Conservation (phyloP, 1,284 basidiomycete genomes). For the Cutaneotrichosporon sp. region DNA sequence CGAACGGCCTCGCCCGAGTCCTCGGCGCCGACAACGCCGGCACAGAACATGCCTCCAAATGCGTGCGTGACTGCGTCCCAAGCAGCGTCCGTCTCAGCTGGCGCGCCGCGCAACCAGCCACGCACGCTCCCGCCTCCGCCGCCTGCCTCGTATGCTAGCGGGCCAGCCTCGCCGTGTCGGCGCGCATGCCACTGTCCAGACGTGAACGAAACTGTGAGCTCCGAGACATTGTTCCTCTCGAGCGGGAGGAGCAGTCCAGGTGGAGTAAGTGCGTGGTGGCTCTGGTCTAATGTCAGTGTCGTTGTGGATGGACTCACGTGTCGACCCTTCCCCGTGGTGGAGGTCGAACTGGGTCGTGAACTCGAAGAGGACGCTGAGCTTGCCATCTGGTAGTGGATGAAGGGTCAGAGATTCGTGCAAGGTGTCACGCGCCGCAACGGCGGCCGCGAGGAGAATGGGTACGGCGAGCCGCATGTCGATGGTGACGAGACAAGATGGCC, state of each 20-base stretch:
- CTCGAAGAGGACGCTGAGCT: slow-evolving; percentile 76
- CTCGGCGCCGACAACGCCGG: slow-evolving; percentile 62
- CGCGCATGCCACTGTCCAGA: slow-evolving; percentile 88
- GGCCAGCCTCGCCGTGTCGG: slow-evolving; percentile 68
- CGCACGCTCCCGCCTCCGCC: slow-evolving; percentile 85
- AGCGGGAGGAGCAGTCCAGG: slow-evolving; percentile 81
- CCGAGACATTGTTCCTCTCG: slow-evolving; percentile 75
- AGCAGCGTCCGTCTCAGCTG: slow-evolving; percentile 60
- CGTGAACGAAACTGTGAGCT: slow-evolving; percentile 82
- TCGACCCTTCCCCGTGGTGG: slow-evolving; percentile 13
- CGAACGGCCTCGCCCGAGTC: slow-evolving; percentile 59
- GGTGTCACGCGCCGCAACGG: slow-evolving; percentile 15
- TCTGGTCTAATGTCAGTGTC: slow-evolving; percentile 56
- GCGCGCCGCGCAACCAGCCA: slow-evolving; percentile 68
- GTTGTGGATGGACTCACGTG: neutral
- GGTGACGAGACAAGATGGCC: slow-evolving; percentile 9
- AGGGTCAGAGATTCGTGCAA: slow-evolving; percentile 67
- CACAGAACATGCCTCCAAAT: slow-evolving; percentile 89
- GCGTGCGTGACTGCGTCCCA: slow-evolving; percentile 86
- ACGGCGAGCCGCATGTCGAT: slow-evolving; percentile 3
- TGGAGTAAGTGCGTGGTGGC: slow-evolving; percentile 82
- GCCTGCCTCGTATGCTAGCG: slow-evolving; percentile 62
- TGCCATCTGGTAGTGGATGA: slow-evolving; percentile 76
- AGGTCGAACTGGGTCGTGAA: slow-evolving; percentile 65
- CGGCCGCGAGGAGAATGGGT: neutral